These are phyloP conservation scores for Casuarina equisetifolia DNA, from an alignment of 306 rosid genomes.

Conservation along the genomic window DNA sequence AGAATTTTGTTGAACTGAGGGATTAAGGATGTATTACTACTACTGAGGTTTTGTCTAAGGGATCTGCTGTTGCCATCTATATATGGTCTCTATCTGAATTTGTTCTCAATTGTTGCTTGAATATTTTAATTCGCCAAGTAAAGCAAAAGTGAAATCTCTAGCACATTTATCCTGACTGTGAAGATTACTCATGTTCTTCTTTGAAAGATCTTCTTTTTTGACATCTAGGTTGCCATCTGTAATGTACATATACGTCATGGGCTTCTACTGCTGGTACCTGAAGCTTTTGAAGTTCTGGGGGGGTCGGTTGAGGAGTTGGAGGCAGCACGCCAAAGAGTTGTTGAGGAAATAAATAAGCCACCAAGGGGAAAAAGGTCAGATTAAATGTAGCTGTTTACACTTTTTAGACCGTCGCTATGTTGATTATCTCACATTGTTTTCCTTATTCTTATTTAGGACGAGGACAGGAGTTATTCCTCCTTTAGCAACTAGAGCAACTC, in stretches of 20 bases:
- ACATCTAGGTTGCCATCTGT: slow-evolving; percentile 64
- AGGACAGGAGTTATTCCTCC: slow-evolving; percentile 70
- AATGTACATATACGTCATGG: slow-evolving; percentile 80
- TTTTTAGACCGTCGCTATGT: background rate
- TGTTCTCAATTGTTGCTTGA: slow-evolving; percentile 2
- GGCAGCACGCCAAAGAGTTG: slow-evolving; percentile 72
- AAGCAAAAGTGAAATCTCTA: background rate
- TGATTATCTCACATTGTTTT: slow-evolving; percentile 9
- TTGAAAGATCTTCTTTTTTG: slow-evolving; percentile 30
- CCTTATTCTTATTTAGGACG: slow-evolving; percentile 51
- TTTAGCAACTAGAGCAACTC: slow-evolving; percentile 72
- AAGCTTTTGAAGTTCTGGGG: slow-evolving; percentile 70
- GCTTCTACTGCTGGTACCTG: slow-evolving; percentile 86
- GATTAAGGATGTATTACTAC: background rate
- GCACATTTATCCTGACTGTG: background rate
- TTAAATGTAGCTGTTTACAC: background rate
- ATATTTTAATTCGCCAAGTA: slow-evolving; percentile 20
- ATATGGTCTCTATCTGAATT: background rate
- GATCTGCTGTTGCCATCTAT: background rate
- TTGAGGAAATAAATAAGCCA: slow-evolving; percentile 85
- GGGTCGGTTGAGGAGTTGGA: slow-evolving; percentile 85
- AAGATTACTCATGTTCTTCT: slow-evolving; percentile 15
- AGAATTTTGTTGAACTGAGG: background rate
- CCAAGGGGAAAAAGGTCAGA: slow-evolving; percentile 65
- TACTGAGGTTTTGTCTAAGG: background rate